A percentile compares a stretch with the other conserved stretches of the same genome.
These are phyloP conservation scores for Auxenochlorella pyrenoidosa DNA, from an alignment of 139 green algal genomes.

Conservation along the genomic window DNA sequence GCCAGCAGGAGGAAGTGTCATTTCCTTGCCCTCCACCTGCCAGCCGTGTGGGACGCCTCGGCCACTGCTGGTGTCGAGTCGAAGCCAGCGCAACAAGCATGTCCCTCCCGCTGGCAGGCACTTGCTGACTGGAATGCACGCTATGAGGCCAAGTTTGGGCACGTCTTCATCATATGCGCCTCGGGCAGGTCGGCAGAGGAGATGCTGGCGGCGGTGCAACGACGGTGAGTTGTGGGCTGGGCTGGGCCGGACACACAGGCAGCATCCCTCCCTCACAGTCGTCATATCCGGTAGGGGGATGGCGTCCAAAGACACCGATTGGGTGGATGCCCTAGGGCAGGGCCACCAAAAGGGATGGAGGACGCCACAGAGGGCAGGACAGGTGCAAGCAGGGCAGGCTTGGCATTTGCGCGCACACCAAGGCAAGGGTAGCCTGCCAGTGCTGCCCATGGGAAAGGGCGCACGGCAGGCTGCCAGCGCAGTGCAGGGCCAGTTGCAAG, in stretches of 20 bases:
- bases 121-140: constrained; percentile 72
- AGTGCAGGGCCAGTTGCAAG: background rate
- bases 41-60: no score
- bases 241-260: background rate
- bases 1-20: no score
- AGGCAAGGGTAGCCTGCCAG: background rate
- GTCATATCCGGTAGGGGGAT: background rate
- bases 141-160: constrained; percentile 90
- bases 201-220: constrained; percentile 72
- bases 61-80: no score
- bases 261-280: background rate
- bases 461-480: constrained; percentile 9
- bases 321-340: background rate
- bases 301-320: constrained; percentile 20
- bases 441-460: background rate
- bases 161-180: constrained; percentile 96
- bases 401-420: background rate
- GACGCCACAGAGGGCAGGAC: constrained; percentile 20
- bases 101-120: constrained; percentile 44
- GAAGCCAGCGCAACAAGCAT: background rate
- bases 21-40: background rate
- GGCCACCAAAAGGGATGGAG: constrained; percentile 1
- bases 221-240: constrained; percentile 33
- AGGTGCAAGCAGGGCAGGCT: constrained; percentile 6
- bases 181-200: constrained; percentile 69